Evolutionary conservation across 768 basidiomycete genomes (phyloP).

Genomic region (Russula sp.): DNA sequence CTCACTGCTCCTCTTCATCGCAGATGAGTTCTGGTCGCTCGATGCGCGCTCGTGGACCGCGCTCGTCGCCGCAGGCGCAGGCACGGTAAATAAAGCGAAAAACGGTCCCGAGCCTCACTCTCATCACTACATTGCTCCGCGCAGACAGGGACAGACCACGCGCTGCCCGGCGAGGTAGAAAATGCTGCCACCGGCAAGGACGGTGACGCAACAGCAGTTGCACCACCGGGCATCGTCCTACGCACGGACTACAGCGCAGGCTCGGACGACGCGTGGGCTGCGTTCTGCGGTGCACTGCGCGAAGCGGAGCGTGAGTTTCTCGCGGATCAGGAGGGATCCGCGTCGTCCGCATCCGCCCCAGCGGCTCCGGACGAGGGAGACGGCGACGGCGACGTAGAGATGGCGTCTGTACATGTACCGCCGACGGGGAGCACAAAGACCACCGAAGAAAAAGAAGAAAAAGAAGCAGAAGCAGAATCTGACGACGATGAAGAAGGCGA

Average conservation of each 20-base stretch:
- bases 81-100: neutral
- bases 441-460: slow-evolving; percentile 9
- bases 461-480: no score
- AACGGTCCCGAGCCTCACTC: no score
- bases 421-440: no score
- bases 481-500: slow-evolving; percentile 17
- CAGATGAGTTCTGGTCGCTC: slow-evolving; percentile 15
- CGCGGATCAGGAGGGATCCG: slow-evolving; percentile 12
- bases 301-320: slow-evolving; percentile 52
- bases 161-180: neutral
- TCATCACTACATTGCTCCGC: neutral
- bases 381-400: slow-evolving; percentile 20
- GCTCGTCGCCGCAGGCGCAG: neutral
- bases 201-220: no score
- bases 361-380: no score
- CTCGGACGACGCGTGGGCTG: slow-evolving; percentile 51
- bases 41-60: slow-evolving; percentile 7
- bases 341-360: slow-evolving; percentile 1
- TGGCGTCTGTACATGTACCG: neutral
- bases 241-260: slow-evolving; percentile 61
- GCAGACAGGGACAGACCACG: neutral
- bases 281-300: slow-evolving; percentile 43
- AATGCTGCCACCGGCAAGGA: slow-evolving; percentile 15
- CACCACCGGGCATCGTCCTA: slow-evolving; percentile 55
- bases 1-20: neutral